Base-by-base conservation (phyloP, 345 rosid genomes). In the Hibiscus mutabilis region DNA sequence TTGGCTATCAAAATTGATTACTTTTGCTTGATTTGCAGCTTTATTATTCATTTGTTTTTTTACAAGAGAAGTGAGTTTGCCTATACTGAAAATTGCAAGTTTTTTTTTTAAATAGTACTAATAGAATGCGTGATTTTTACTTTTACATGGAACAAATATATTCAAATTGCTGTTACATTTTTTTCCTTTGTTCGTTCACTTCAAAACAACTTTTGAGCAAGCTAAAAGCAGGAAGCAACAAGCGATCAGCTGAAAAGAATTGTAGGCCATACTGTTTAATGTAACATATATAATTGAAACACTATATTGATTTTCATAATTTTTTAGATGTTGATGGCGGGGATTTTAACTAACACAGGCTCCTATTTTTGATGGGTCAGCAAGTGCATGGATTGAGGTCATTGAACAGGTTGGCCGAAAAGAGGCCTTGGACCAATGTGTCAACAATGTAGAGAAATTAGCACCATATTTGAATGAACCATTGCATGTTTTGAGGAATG, bases 301-400 rank as follows among this genome's bases (percentile, higher is more conserved):
- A 46, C 37, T 46, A 19, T 18, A 63, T 2, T 19, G 9, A 31
- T 49, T 15, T 7, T 51, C 53, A 29, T 52, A 18, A 21, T 37
- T 15, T 56, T 11, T 4, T 31, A 14, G 31, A 64, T 22, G 66
- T 12, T 66, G 52, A 67, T 66, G 63, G 19, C 33, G 18, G n/a
- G 1, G 22, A 27, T 29, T 8, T 60, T 64, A 70, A 75, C 69
- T 68, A 69, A 52, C 40, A 64, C 84, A 89, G 97, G 89, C 91
- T 78, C 98, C 97, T 19, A 82, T 91, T 72, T 81, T 88, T 62
- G 97, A 94, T 81, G 98, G 97, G 35, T 94, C 97, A 66, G 97
- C 98, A 0, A 78, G 81, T 71, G 78, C 81, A 44, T 94, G 97
- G 98, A 84, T 83, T 33, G 84, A 87, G 53, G 89, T 83, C 2